Evolutionary conservation across 1,284 basidiomycete genomes (phyloP).

Genomic region (Inonotus obliquus): DNA sequence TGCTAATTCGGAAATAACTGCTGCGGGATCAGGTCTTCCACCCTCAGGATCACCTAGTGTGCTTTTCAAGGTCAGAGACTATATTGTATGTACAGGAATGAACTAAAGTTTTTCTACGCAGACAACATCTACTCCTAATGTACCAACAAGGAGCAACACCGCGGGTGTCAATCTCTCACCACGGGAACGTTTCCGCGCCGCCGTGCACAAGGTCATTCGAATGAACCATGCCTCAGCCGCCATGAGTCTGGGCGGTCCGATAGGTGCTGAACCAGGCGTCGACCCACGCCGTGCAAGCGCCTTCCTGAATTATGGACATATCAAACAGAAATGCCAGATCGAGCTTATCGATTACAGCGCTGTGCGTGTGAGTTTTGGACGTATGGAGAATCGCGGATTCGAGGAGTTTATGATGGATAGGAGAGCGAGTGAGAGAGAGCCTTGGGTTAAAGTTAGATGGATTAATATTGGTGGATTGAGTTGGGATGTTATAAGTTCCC

Average conservation of each 20-base stretch:
- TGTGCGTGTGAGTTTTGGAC: conserved; percentile 43
- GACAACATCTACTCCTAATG: neutral
- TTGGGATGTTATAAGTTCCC: conserved; percentile 65
- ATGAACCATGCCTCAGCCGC: conserved; percentile 47
- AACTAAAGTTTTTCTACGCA: neutral
- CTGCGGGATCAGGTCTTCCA: conserved; percentile 1
- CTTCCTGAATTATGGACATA: conserved; percentile 45
- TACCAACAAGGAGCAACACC: neutral
- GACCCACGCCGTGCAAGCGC: conserved; percentile 51
- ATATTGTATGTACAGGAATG: neutral
- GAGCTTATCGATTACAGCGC: conserved; percentile 60
- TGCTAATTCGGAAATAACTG: neutral
- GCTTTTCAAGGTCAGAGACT: neutral
- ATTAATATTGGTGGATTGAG: conserved; percentile 67
- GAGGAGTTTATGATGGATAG: conserved; percentile 43
- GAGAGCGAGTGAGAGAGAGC: conserved; percentile 36
- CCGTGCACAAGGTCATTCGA: conserved; percentile 51
- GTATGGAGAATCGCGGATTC: conserved; percentile 54
- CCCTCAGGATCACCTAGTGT: conserved; percentile 7
- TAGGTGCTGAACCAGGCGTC: conserved; percentile 61
- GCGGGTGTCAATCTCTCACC: conserved; percentile 27
- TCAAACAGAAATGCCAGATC: conserved; percentile 53
- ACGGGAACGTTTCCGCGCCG: conserved; percentile 43
- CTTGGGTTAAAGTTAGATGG: conserved; percentile 64
- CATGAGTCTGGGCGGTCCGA: conserved; percentile 29